phyloP scores from a whole-genome alignment of 2,329 filamentous ascomycete species.

The Neodidymelliopsis sp. region DNA sequence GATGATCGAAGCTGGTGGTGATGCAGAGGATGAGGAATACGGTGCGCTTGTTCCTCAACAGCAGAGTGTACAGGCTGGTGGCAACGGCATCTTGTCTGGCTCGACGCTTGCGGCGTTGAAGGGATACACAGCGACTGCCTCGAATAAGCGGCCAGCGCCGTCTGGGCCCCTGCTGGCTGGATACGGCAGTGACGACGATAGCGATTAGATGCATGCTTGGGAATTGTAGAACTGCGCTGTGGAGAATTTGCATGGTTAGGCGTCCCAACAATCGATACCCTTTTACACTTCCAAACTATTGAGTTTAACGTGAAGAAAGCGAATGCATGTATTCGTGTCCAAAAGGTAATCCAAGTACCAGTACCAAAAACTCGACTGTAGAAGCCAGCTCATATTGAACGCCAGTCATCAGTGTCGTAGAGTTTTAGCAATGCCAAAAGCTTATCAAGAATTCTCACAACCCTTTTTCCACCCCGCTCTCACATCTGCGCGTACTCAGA shows the following conservation, averaged over 20 bases:
- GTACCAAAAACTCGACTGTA: background rate
- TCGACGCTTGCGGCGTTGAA: constrained; percentile 83
- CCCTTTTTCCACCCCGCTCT: background rate
- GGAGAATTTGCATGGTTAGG: constrained; percentile 15
- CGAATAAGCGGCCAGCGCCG: constrained; percentile 61
- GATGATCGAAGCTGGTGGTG: constrained; percentile 56
- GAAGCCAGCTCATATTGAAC: background rate
- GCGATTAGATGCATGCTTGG: constrained; percentile 52
- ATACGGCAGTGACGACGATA: constrained; percentile 91
- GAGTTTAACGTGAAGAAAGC: background rate
- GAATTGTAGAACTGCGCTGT: constrained; percentile 1
- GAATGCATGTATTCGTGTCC: background rate
- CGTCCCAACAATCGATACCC: constrained; percentile 22
- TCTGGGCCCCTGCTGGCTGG: constrained; percentile 74
- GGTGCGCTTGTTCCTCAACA: constrained; percentile 18
- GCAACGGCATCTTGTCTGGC: constrained; percentile 77
- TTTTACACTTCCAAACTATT: constrained; percentile 1
- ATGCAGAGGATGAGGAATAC: constrained; percentile 30
- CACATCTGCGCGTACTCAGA: background rate
- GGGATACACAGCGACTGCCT: constrained; percentile 52
- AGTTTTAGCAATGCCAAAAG: background rate
- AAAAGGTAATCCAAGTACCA: background rate
- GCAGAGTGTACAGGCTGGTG: constrained; percentile 39
- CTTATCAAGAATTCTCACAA: background rate
- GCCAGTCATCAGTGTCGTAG: background rate